phyloP scores from a whole-genome alignment of 345 rosid species.

The Cardiospermum halicacabum region DNA sequence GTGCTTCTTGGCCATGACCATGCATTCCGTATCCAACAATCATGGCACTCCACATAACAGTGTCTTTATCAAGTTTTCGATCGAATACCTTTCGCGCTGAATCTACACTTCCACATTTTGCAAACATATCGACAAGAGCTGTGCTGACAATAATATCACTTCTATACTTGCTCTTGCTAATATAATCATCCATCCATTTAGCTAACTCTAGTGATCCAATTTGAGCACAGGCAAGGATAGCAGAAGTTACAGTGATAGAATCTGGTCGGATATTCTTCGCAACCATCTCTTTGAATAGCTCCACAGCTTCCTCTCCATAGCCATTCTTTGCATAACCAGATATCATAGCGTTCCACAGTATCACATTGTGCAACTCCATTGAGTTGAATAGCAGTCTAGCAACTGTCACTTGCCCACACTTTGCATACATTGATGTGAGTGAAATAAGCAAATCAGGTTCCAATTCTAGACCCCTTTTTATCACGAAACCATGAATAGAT shows the following conservation, averaged over 20 bases:
- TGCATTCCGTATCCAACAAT: slow-evolving; percentile 67
- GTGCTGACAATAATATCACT: slow-evolving; percentile 44
- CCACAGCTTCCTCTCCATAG: slow-evolving; percentile 51
- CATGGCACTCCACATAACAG: slow-evolving; percentile 73
- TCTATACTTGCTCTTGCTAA: slow-evolving; percentile 31
- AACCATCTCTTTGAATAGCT: slow-evolving; percentile 48
- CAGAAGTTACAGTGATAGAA: slow-evolving; percentile 51
- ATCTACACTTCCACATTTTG: slow-evolving; percentile 64
- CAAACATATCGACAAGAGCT: slow-evolving; percentile 61
- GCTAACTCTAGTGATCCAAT: slow-evolving; percentile 64
- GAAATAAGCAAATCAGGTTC: slow-evolving; percentile 67
- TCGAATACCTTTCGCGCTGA: slow-evolving; percentile 51
- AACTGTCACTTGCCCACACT: slow-evolving; percentile 51
- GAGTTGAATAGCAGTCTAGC: slow-evolving; percentile 49
- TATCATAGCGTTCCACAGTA: slow-evolving; percentile 70
- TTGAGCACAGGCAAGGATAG: slow-evolving; percentile 59
- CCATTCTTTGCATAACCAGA: slow-evolving; percentile 74
- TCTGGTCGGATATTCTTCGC: slow-evolving; percentile 34
- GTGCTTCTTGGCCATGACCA: slow-evolving; percentile 55
- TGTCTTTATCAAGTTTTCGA: slow-evolving; percentile 47
- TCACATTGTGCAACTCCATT: slow-evolving; percentile 47
- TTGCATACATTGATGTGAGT: slow-evolving; percentile 62
- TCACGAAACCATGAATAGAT: slow-evolving; percentile 44
- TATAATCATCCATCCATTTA: slow-evolving; percentile 48
- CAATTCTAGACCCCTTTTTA: slow-evolving; percentile 53